Base-by-base conservation (phyloP, 345 rosid species). In the Excoecaria cochinchinensis region DNA sequence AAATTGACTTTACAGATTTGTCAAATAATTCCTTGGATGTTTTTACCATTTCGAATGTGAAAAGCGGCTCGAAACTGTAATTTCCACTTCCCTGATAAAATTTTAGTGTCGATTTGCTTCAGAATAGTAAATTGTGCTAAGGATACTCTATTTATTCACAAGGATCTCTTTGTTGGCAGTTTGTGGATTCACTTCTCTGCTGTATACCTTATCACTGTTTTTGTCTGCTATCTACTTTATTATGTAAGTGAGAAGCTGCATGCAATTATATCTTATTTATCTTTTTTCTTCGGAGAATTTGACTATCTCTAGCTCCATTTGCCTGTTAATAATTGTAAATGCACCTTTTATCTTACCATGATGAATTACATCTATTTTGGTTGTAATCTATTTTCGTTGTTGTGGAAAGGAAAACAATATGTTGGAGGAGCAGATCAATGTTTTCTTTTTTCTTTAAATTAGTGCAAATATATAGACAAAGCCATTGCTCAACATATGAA, bases 141-240 rank as follows among this genome's bases (percentile, higher is more conserved):
- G 50, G n/a, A 25, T 68, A 36, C 57, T 68, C 57, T 68, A 13
- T 31, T 69, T 10, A 67, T 67, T 57, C 21, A 58, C 22, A 40
- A 40, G 46, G 17, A 75, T 75, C 19, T 46, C 47, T 42, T 47
- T 75, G 64, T 19, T 78, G 74, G 71, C 86, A 95, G 99, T 92
- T 90, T 95, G 70, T 95, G 99, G 99, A 73, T 91, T 87, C 99
- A 95, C 87, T 95, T 95, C 72, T 73, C 82, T 67, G 90, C 93
- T 74, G 90, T 91, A 65, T 95, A 95, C 83, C 73, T 84, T 72
- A 86, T 92, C 73, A 88, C 99, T 70, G 84, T 75, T 71, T 91
- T 87, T 66, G 86, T 91, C 73, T 92, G 95, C 78, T 87, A 57
- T 80, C 92, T 91, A 52, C 99, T 95, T 52, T 92, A 89, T 80